Evolutionary conservation across 2,329 filamentous ascomycete species (phyloP).

Genomic region (Sphaerulina vaccinii): DNA sequence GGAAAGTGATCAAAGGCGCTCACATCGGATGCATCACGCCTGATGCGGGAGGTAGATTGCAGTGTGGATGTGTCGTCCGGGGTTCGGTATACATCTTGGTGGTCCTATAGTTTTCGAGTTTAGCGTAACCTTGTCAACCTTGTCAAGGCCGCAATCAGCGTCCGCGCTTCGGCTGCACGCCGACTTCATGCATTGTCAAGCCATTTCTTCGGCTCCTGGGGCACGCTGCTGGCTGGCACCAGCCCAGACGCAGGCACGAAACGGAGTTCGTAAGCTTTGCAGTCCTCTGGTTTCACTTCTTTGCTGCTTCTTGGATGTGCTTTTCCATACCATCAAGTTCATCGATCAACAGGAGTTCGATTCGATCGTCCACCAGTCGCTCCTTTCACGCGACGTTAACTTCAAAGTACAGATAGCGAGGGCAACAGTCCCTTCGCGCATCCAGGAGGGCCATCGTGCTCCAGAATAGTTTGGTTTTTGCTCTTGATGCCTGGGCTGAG

Average conservation of each 20-base stretch:
- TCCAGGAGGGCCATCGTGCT: not conserved
- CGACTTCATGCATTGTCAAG: slow-evolving; percentile 7
- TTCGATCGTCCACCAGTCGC: not conserved
- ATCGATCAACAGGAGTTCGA: no score
- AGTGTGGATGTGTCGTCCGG: not conserved
- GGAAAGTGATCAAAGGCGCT: no score
- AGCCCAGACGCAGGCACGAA: slow-evolving; percentile 3
- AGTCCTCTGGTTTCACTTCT: not conserved
- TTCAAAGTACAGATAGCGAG: not conserved
- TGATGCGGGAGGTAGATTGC: not conserved
- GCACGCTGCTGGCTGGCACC: not conserved
- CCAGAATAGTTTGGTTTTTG: not conserved
- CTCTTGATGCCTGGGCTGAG: slow-evolving; percentile 16
- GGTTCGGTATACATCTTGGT: not conserved
- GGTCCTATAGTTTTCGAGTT: not conserved
- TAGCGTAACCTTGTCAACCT: not conserved
- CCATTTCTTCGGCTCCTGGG: slow-evolving; percentile 9
- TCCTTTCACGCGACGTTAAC: not conserved
- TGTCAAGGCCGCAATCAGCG: not conserved
- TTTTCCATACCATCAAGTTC: not conserved
- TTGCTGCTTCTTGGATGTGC: not conserved
- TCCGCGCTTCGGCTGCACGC: slow-evolving; percentile 7
- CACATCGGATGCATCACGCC: not conserved
- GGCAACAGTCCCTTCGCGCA: not conserved
- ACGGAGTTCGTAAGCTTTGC: not conserved